A percentile compares a stretch with the other conserved stretches of the same genome.
Conservation (phyloP, 768 basidiomycete species). For the Calocera cornea region DNA sequence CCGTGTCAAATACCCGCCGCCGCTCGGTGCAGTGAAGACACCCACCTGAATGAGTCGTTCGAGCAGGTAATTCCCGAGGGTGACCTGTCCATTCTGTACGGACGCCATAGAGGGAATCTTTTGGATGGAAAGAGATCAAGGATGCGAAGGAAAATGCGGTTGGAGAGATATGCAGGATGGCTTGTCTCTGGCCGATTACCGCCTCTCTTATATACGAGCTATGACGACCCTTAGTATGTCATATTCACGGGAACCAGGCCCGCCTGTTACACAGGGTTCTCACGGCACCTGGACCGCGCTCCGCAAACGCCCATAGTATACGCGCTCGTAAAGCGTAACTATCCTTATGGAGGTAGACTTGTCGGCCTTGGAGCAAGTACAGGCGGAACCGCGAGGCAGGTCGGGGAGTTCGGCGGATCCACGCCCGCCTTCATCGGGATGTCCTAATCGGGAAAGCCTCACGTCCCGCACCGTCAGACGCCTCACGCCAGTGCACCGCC, state of each 20-base stretch:
- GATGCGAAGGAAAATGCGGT: background rate
- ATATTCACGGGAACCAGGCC: background rate
- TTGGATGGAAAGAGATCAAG: background rate
- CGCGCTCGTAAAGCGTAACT: background rate
- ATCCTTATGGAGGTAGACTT: too few relatives aligned
- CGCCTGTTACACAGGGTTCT: background rate
- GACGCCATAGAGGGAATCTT: background rate
- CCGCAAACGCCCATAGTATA: background rate
- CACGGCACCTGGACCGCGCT: background rate
- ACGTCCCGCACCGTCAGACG: too few relatives aligned
- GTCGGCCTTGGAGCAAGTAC: too few relatives aligned
- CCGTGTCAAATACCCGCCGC: too few relatives aligned
- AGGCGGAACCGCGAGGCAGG: too few relatives aligned
- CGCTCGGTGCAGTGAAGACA: background rate
- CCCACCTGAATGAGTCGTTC: constrained; percentile 21
- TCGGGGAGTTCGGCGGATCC: too few relatives aligned
- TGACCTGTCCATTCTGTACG: constrained; percentile 16
- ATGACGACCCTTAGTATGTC: background rate
- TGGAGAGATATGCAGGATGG: background rate
- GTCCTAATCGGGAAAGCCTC: too few relatives aligned
- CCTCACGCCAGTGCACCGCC: too few relatives aligned
- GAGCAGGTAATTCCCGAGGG: constrained; percentile 24
- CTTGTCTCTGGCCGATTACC: background rate
- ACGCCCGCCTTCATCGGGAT: too few relatives aligned
- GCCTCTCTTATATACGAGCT: background rate